Base-by-base conservation (phyloP, 2,329 filamentous ascomycete species). In the Talaromyces atroroseus region DNA sequence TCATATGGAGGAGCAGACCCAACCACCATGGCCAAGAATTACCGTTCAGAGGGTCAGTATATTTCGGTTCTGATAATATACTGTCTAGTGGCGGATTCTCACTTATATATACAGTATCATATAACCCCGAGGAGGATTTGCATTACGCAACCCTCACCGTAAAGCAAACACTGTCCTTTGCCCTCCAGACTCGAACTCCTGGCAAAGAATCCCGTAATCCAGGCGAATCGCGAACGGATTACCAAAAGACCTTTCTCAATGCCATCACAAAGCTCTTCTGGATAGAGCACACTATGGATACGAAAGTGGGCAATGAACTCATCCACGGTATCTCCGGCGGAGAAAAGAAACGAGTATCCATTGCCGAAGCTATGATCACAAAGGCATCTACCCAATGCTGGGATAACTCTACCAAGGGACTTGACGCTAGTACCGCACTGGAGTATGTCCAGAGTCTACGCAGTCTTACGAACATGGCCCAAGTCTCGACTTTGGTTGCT, bases 131-230 rank as follows among this genome's bases (percentile, higher is more conserved):
- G 20, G 57, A 58, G 10, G 57, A 58, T 23, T 34, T 58, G 8
- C 88, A 92, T 66, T 92, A 90, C 61, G 85, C 88, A 0, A 85
- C 88, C n/a, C 74, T 94, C 21, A 89, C 85, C 0, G 87, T 92
- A 11, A 83, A 86, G 1, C 80, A 90, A 61, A 92, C 88, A 0
- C 76, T 92, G 0, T 79, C 83, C 51, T 92, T 92, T 66, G 89
- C 89, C 0, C 79, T 88, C 1, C 81, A 84, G 51, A 83, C 84
- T 0, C 78, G 86, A 52, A 88, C 87, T 0, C 87, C 88, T 0
- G 81, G 82, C 1, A 81, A 86, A 52, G 71, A 72, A 16, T 81
- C 79, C 6, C 76, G 86, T 1, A 78, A 87, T 26, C 76, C 82
- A 11, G 85, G 82, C 26, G 83, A 89, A 64, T 80, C 79, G 1